Evolutionary conservation across 2,329 filamentous ascomycete genomes (phyloP), one percentile per base, ranked within the genome.

Genomic region (Helotiales sp.): DNA sequence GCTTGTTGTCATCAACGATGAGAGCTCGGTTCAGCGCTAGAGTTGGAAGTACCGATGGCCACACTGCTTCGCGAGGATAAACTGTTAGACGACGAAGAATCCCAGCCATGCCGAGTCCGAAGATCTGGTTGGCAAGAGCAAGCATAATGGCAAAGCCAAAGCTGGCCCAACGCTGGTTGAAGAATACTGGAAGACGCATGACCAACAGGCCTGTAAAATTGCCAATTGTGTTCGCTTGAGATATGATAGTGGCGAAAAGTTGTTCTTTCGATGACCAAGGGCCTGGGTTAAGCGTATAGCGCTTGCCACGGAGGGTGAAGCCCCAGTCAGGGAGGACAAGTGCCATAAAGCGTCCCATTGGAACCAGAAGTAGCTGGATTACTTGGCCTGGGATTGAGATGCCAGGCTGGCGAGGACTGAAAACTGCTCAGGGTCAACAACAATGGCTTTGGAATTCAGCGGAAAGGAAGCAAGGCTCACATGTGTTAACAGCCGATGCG

Each of bases 1-100:
- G n/a, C n/a, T 55, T 52, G 4, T 53, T 58, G 3, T 62, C 60
- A 5, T 12, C 7, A 1, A 66, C 66, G 5, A 72, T 60, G 3
- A 74, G 63, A 0, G 72, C 70, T 19, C 69, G 62, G 63, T 73
- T 74, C 19, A 75, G 60, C 2, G 73, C 72, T 8, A 74, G 57
- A 0, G 70, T 73, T 0, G 70, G 69, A n/a, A 75, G 64, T 10
- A 67, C 64, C 4, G 58, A 66, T 5, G 72, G 72, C 72, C 72
- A 74, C 1, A 74, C 59, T 19, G 70, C 68, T 36, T 71, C 65
- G 8, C 69, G 63, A 1, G 72, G 72, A 54, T 74, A 74, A n/a
- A 74, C 69, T 13, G 67, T 68, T n/a, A 74, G 68, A 6, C 71
- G 70, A 22, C 72, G 70, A 7, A 72, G 63, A 25, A 74, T 62